These are phyloP conservation scores for Ramularia endophylla DNA, from an alignment of 2,329 filamentous ascomycete genomes.

Conservation along the genomic window DNA sequence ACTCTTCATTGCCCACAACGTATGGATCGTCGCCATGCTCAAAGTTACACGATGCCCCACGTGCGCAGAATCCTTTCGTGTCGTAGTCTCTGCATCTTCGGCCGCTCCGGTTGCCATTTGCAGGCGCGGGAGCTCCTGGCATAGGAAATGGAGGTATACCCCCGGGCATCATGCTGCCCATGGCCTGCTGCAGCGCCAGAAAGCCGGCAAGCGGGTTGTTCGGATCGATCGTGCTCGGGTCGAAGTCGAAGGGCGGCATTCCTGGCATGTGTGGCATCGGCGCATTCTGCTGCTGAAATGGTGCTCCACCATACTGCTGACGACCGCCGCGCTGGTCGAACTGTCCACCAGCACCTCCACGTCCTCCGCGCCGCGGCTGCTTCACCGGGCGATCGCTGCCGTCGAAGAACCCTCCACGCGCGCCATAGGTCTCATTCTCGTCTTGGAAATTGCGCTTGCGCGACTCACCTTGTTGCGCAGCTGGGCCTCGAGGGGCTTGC, in stretches of 20 bases:
- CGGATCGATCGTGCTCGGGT: constrained; percentile 34
- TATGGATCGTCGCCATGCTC: constrained; percentile 57
- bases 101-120: constrained; percentile 15
- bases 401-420: constrained; percentile 26
- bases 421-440: constrained; percentile 39
- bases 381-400: constrained; percentile 49
- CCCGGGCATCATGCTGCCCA: constrained; percentile 38
- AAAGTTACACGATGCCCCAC: constrained; percentile 61
- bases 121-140: constrained; percentile 8
- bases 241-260: constrained; percentile 53
- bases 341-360: constrained; percentile 36
- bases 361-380: constrained; percentile 52
- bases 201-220: constrained; percentile 58
- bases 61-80: constrained; percentile 63
- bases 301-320: constrained; percentile 5
- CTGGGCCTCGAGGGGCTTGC: constrained; percentile 20
- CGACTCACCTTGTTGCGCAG: constrained; percentile 31
- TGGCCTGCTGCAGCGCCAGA: constrained; percentile 56
- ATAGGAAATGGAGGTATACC: constrained; percentile 32
- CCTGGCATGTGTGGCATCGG: constrained; percentile 34
- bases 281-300: constrained; percentile 13
- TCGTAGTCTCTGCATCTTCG: constrained; percentile 65
- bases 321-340: constrained; percentile 17
- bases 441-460: constrained; percentile 55
- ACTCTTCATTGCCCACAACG: constrained; percentile 45